phyloP scores from a whole-genome alignment of 2,329 filamentous ascomycete species.

The Venturia pyrina region DNA sequence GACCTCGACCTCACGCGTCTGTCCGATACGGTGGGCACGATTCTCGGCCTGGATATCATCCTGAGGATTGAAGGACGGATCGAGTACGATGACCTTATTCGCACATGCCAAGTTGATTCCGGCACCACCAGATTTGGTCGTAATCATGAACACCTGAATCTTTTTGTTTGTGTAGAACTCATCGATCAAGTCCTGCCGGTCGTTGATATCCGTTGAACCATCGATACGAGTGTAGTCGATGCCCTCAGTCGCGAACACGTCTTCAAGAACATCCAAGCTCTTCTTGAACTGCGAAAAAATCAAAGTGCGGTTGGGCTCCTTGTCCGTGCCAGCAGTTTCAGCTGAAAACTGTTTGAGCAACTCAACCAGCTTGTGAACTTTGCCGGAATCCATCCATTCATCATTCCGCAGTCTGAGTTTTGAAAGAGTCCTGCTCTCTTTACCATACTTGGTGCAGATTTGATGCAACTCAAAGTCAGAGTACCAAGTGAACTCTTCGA shows the following conservation, averaged over 20 bases:
- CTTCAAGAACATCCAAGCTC: constrained; percentile 80
- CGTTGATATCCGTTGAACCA: constrained; percentile 69
- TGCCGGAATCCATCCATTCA: constrained; percentile 68
- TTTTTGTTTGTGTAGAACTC: constrained; percentile 65
- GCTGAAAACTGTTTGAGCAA: constrained; percentile 62
- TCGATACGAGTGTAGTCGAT: constrained; percentile 80
- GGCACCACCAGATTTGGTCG: constrained; percentile 89
- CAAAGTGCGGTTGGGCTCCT: constrained; percentile 53
- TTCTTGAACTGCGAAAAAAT: constrained; percentile 92
- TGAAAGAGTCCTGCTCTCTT: constrained; percentile 28
- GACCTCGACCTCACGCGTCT: constrained; percentile 83
- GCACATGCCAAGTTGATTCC: constrained; percentile 93
- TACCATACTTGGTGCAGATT: constrained; percentile 45
- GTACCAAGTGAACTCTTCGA: constrained; percentile 43
- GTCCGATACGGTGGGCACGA: constrained; percentile 86
- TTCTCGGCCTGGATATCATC: constrained; percentile 99
- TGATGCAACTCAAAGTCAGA: constrained; percentile 53
- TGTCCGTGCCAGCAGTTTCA: constrained; percentile 45
- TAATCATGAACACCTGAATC: constrained; percentile 86
- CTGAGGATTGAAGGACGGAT: constrained; percentile 94
- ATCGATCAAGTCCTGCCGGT: constrained; percentile 81
- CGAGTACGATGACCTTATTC: constrained; percentile 97
- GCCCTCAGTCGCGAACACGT: constrained; percentile 62
- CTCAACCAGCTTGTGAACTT: constrained; percentile 70
- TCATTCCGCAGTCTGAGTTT: constrained; percentile 48